Conservation (phyloP, 2,329 filamentous ascomycete genomes). For the Sclerotinia spermophila region DNA sequence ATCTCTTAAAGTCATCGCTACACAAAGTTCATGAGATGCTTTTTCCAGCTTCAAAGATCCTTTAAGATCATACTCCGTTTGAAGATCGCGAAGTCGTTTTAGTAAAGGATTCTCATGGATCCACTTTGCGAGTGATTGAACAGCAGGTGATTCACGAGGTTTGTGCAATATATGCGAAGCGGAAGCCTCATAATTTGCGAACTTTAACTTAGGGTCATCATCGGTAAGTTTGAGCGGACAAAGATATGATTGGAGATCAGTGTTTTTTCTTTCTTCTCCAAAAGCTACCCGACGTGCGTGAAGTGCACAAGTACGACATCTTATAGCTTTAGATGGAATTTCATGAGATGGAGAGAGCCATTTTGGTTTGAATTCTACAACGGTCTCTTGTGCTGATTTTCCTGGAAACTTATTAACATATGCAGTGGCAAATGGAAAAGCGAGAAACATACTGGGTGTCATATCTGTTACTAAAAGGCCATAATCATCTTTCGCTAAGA, state of each 20-base stretch:
- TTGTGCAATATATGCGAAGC: slow-evolving; percentile 38
- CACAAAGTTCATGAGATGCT: slow-evolving; percentile 49
- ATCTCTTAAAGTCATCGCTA: slow-evolving; percentile 79
- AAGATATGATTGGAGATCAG: slow-evolving; percentile 37
- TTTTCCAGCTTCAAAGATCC: slow-evolving; percentile 33
- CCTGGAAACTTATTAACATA: background rate
- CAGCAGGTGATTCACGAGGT: background rate
- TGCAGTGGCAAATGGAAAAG: background rate
- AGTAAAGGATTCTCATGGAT: slow-evolving; percentile 34
- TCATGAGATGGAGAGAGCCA: slow-evolving; percentile 76
- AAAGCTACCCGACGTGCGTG: slow-evolving; percentile 36
- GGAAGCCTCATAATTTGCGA: slow-evolving; percentile 28
- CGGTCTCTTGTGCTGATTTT: slow-evolving; percentile 34
- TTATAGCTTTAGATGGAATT: slow-evolving; percentile 57
- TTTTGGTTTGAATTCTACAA: slow-evolving; percentile 80
- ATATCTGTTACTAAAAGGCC: slow-evolving; percentile 75
- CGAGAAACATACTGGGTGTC: slow-evolving; percentile 44
- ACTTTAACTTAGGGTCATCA: slow-evolving; percentile 44
- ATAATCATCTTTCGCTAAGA: slow-evolving; percentile 54
- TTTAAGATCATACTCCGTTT: slow-evolving; percentile 35
- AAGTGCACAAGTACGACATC: slow-evolving; percentile 71
- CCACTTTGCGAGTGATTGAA: slow-evolving; percentile 37
- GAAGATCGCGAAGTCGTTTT: slow-evolving; percentile 43
- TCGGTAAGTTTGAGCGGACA: slow-evolving; percentile 65
- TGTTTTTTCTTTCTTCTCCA: slow-evolving; percentile 40